Percentiles rank a stretch among this genome's conserved stretches.
These are phyloP conservation scores for Xylaria grammica DNA, from an alignment of 495 filamentous ascomycete genomes.

Conservation along the genomic window DNA sequence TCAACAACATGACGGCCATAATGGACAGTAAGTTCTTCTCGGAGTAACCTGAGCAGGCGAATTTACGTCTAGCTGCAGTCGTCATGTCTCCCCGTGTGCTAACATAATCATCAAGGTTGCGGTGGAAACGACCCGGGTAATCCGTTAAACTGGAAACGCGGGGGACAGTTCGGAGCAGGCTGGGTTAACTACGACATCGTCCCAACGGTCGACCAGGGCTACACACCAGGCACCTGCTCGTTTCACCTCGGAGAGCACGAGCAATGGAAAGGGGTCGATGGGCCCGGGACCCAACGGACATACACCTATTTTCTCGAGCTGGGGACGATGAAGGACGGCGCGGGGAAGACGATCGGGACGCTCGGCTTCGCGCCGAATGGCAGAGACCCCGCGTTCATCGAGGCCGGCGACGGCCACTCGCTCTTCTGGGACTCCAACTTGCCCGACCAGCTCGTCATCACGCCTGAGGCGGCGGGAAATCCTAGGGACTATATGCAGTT, in stretches of 20 bases:
- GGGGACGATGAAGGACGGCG: background rate
- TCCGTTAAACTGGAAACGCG: background rate
- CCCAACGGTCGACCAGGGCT: background rate
- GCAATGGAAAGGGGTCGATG: background rate
- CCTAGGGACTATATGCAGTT: background rate
- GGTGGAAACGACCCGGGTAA: background rate
- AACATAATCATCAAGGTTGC: background rate
- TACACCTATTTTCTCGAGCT: background rate
- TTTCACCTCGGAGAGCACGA: background rate
- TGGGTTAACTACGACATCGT: background rate
- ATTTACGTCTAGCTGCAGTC: no score
- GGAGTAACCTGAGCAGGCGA: no score
- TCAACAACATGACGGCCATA: background rate
- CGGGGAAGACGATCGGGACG: background rate
- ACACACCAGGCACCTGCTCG: background rate
- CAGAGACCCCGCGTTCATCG: background rate
- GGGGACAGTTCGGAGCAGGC: background rate
- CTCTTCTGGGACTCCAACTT: background rate
- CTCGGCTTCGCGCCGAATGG: background rate
- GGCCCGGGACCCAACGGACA: background rate
- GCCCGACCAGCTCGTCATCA: background rate
- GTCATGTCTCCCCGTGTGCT: background rate
- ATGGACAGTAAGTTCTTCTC: background rate
- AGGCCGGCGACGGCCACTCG: background rate
- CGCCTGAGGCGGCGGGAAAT: background rate